A percentile compares a stretch with the other conserved stretches of the same genome.
phyloP scores from a whole-genome alignment of 768 basidiomycete species.

The Lactarius sanguifluus region DNA sequence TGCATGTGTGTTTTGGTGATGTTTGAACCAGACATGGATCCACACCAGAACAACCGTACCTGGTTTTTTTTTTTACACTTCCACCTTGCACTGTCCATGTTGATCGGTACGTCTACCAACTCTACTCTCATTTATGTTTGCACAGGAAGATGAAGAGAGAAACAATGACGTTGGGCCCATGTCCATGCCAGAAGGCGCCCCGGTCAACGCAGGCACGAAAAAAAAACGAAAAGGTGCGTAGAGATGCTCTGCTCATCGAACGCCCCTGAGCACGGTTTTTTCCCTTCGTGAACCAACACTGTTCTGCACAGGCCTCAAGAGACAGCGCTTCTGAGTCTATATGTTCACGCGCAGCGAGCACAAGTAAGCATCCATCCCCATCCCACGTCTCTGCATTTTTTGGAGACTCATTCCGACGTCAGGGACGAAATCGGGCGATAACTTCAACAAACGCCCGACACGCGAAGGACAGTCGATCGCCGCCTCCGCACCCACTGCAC shows the following conservation, averaged over 20 bases:
- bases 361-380: slow-evolving; percentile 54
- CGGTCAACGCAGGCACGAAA: slow-evolving; percentile 35
- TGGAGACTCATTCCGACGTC: slow-evolving; percentile 3
- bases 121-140: no score
- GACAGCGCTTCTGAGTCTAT: slow-evolving; percentile 73
- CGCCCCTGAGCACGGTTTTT: no score
- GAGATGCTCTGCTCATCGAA: no score
- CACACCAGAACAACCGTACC: no score
- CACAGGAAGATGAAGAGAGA: slow-evolving; percentile 50
- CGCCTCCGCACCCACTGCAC: slow-evolving; percentile 50
- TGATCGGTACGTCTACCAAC: no score
- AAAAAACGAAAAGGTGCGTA: slow-evolving; percentile 80
- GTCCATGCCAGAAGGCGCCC: slow-evolving; percentile 64
- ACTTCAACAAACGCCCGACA: slow-evolving; percentile 97
- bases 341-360: slow-evolving; percentile 90
- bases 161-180: slow-evolving; percentile 87
- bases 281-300: slow-evolving; percentile 70
- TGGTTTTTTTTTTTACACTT: no score
- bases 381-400: neutral
- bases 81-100: no score
- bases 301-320: slow-evolving; percentile 91
- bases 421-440: slow-evolving; percentile 88
- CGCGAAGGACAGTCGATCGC: slow-evolving; percentile 93
- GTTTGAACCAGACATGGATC: no score
- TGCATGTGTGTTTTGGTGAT: no score